Evolutionary conservation across 306 rosid species (phyloP).

Genomic region (Abrus precatorius): DNA sequence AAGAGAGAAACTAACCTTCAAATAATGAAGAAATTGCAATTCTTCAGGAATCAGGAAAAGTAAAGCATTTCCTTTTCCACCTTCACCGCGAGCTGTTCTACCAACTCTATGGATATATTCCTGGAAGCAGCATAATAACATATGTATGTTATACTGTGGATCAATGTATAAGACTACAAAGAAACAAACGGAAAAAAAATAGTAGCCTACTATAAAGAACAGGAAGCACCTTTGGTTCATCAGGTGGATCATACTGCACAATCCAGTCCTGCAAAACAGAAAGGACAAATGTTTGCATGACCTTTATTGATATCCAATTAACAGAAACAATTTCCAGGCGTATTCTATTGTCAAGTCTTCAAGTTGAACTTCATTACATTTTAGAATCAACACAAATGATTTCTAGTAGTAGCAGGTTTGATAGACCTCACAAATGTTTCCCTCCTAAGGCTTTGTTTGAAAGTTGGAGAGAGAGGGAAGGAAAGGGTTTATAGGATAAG

Average conservation of each 20-base stretch:
- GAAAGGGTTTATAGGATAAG: too few relatives aligned
- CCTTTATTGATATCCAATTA: slow-evolving; percentile 20
- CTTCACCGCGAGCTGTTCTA: slow-evolving; percentile 99
- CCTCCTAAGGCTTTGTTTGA: slow-evolving; percentile 6
- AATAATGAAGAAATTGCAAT: slow-evolving; percentile 78
- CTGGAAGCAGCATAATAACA: slow-evolving; percentile 55
- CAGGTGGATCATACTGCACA: slow-evolving; percentile 99
- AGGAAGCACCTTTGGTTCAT: slow-evolving; percentile 85
- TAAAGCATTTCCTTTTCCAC: slow-evolving; percentile 87
- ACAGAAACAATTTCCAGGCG: neutral
- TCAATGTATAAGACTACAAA: slow-evolving; percentile 9
- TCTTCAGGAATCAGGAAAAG: slow-evolving; percentile 90
- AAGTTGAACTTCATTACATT: neutral
- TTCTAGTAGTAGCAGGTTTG: neutral
- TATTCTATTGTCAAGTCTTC: neutral
- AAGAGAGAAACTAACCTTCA: slow-evolving; percentile 66
- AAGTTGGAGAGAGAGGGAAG: neutral
- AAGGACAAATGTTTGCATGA: slow-evolving; percentile 17
- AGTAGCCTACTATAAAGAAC: slow-evolving; percentile 16
- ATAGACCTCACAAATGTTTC: neutral
- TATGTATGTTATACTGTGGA: slow-evolving; percentile 24
- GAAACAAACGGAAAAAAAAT: neutral
- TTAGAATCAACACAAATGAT: slow-evolving; percentile 5
- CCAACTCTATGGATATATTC: slow-evolving; percentile 99
- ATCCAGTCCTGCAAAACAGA: slow-evolving; percentile 88